Percentiles rank a stretch among this genome's conserved stretches.
Evolutionary conservation across 805 yeast species (phyloP).

Genomic region (Pichia californica): DNA sequence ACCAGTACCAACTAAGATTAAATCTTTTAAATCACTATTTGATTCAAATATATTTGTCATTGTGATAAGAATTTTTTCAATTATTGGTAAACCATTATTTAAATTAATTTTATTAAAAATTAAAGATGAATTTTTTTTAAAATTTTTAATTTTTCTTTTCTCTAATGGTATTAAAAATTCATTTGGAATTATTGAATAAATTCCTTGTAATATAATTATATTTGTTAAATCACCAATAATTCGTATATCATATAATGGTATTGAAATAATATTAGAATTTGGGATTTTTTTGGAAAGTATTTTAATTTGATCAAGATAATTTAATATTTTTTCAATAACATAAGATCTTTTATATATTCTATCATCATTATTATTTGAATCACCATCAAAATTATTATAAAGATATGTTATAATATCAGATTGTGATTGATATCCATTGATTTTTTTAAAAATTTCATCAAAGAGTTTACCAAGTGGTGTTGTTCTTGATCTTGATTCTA

Average conservation of each 20-base stretch:
- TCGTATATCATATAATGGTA: constrained; percentile 83
- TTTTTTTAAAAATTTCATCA: constrained; percentile 19
- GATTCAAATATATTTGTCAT: constrained; percentile 32
- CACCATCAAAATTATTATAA: constrained; percentile 4
- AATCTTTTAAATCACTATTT: constrained; percentile 44
- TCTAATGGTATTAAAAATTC: constrained; percentile 61
- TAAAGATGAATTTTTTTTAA: constrained; percentile 27
- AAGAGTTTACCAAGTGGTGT: constrained; percentile 30
- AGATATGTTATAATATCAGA: constrained; percentile 8
- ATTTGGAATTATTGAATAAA: constrained; percentile 54
- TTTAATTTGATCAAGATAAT: constrained; percentile 35
- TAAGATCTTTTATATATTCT: constrained; percentile 10
- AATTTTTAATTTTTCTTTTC: constrained; percentile 49
- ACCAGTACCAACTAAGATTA: constrained; percentile 61
- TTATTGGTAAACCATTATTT: constrained; percentile 14
- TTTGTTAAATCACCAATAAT: constrained; percentile 60
- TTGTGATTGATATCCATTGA: constrained; percentile 9
- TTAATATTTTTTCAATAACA: constrained; percentile 33
- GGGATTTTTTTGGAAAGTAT: constrained; percentile 27
- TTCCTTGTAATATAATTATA: constrained; percentile 60
- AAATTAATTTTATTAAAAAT: constrained; percentile 20
- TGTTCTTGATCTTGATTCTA: constrained; percentile 22
- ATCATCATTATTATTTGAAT: not conserved
- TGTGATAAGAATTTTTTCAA: constrained; percentile 23
- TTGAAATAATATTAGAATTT: constrained; percentile 39